Percentiles rank a stretch among this genome's conserved stretches.
These are phyloP conservation scores for Botryotinia globosa DNA, from an alignment of 2,329 filamentous ascomycete species.

Conservation along the genomic window DNA sequence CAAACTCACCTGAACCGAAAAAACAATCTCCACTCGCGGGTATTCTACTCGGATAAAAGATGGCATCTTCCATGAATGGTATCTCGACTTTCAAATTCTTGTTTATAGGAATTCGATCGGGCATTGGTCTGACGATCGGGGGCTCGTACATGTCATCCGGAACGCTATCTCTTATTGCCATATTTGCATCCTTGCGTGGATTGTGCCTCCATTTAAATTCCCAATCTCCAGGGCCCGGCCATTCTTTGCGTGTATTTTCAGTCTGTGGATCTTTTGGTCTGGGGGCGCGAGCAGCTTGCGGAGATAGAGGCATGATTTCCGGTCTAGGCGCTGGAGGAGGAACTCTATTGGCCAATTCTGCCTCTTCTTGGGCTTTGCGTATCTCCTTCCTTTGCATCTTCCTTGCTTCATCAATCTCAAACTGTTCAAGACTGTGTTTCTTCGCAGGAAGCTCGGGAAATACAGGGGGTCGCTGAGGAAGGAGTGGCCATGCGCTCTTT, in stretches of 20 bases:
- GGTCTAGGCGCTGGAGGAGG: background rate
- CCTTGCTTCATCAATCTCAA: background rate
- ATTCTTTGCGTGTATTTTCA: background rate
- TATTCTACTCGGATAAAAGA: background rate
- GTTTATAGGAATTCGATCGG: fast-evolving
- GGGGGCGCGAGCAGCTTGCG: background rate
- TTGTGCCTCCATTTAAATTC: background rate
- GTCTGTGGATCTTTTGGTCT: background rate
- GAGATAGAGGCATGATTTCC: background rate
- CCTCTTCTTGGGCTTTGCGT: background rate
- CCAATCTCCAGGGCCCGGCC: background rate
- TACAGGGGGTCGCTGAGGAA: background rate
- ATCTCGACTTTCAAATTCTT: background rate
- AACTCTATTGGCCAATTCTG: background rate
- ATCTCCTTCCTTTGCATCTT: background rate
- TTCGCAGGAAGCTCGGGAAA: background rate
- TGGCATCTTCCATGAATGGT: background rate
- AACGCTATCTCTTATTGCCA: background rate
- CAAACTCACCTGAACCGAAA: background rate
- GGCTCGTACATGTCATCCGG: background rate
- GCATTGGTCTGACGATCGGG: background rate
- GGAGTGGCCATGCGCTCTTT: background rate
- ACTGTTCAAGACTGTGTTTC: background rate
- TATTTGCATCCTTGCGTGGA: background rate
- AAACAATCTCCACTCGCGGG: background rate